phyloP scores from a whole-genome alignment of 495 filamentous ascomycete species.

The Penicillium simplicissimum region DNA sequence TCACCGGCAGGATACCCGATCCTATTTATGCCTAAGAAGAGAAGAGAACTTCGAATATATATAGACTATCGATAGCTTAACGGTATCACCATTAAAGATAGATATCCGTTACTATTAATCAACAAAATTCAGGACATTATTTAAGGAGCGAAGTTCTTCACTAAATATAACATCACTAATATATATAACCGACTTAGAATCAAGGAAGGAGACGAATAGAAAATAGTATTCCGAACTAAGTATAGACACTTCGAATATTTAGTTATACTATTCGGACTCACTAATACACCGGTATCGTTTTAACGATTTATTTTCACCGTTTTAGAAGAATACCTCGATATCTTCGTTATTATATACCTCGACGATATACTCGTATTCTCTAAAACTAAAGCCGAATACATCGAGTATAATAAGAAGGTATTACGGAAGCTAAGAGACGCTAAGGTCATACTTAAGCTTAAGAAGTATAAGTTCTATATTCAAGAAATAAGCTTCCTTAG shows the following conservation, averaged over 20 bases:
- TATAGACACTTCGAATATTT: no score
- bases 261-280: no score
- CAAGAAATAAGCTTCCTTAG: background rate
- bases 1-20: no score
- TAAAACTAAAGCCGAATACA: no score
- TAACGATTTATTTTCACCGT: no score
- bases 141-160: conserved; percentile 16
- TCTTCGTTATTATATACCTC: no score
- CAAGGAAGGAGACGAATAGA: background rate
- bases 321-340: no score
- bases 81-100: conserved; percentile 25
- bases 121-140: conserved; percentile 21
- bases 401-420: no score
- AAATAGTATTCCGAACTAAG: background rate
- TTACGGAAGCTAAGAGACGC: no score
- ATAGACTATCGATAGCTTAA: conserved; percentile 30
- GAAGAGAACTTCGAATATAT: conserved; percentile 21
- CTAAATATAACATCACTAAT: conserved; percentile 24
- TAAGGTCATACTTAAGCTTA: conserved; percentile 11
- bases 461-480: conserved; percentile 10
- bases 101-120: conserved; percentile 24
- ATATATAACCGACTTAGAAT: conserved; percentile 18
- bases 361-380: no score
- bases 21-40: conserved; percentile 7
- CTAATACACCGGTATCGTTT: no score